Percentiles rank a stretch among this genome's conserved stretches.
Evolutionary conservation across 2,329 filamentous ascomycete genomes (phyloP).

Genomic region (Aulographum hederae): DNA sequence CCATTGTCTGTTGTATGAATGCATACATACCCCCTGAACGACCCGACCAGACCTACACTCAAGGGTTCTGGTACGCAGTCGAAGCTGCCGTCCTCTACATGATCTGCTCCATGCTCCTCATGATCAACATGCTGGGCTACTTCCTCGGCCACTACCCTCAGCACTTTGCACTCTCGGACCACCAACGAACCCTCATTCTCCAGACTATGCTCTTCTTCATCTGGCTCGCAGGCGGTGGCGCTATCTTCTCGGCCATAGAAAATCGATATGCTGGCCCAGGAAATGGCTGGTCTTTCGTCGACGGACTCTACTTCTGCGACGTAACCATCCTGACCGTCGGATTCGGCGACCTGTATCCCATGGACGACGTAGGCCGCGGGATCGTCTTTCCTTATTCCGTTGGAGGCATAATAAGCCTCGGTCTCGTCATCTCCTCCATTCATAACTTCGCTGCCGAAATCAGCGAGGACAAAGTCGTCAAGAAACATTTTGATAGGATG

Average conservation of each 20-base stretch:
- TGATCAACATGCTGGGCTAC: slow-evolving; percentile 65
- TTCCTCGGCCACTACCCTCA: slow-evolving; percentile 56
- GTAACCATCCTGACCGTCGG: slow-evolving; percentile 23
- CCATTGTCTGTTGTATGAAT: slow-evolving; percentile 48
- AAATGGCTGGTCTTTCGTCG: slow-evolving; percentile 50
- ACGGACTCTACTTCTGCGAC: slow-evolving; percentile 36
- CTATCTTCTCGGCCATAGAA: slow-evolving; percentile 56
- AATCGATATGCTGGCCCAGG: slow-evolving; percentile 13
- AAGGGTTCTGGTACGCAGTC: slow-evolving; percentile 76
- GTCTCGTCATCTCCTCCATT: slow-evolving; percentile 67
- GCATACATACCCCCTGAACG: slow-evolving; percentile 33
- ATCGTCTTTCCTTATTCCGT: slow-evolving; percentile 72
- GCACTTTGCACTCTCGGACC: slow-evolving; percentile 59
- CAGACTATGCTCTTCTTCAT: slow-evolving; percentile 76
- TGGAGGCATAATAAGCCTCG: slow-evolving; percentile 66
- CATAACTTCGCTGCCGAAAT: slow-evolving; percentile 45
- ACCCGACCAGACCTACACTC: slow-evolving; percentile 42
- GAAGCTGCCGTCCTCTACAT: slow-evolving; percentile 69
- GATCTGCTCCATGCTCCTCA: slow-evolving; percentile 56
- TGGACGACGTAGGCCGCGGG: slow-evolving; percentile 40
- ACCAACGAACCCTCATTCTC: slow-evolving; percentile 73
- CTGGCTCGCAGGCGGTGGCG: slow-evolving; percentile 62
- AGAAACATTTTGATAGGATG: slow-evolving; percentile 36
- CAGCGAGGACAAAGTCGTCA: slow-evolving; percentile 42
- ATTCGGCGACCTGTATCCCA: slow-evolving; percentile 35